phyloP scores from a whole-genome alignment of 2,329 filamentous ascomycete species.

The Cadophora gregata region DNA sequence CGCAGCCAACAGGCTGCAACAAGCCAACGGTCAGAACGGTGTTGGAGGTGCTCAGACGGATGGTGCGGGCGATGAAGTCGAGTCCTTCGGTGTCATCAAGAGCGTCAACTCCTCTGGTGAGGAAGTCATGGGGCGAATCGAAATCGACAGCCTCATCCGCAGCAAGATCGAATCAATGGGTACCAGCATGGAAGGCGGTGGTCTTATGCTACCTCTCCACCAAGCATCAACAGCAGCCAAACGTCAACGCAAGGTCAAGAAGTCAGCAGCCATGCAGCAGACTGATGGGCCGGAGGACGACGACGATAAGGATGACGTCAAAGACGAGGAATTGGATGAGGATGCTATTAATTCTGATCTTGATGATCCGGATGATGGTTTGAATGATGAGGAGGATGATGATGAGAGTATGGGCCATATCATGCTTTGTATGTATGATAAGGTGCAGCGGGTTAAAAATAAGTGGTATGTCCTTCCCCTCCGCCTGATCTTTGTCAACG shows the following conservation, averaged over 20 bases:
- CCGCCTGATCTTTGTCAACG: background rate
- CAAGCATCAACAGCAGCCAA: slow-evolving; percentile 46
- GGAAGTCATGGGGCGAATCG: slow-evolving; percentile 60
- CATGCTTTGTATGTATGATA: slow-evolving; percentile 99
- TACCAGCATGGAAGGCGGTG: slow-evolving; percentile 74
- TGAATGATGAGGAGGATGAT: slow-evolving; percentile 84
- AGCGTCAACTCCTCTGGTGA: slow-evolving; percentile 60
- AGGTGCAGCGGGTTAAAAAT: slow-evolving; percentile 98
- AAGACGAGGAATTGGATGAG: slow-evolving; percentile 73
- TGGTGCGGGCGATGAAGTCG: slow-evolving; percentile 66
- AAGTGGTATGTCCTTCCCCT: slow-evolving; percentile 69
- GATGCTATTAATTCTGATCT: slow-evolving; percentile 99
- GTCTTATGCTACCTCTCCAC: slow-evolving; percentile 74
- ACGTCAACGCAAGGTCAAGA: slow-evolving; percentile 43
- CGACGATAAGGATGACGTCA: slow-evolving; percentile 61
- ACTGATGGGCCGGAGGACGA: slow-evolving; percentile 68
- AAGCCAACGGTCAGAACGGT: slow-evolving; percentile 47
- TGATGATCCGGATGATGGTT: slow-evolving; percentile 89
- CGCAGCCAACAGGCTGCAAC: slow-evolving; percentile 46
- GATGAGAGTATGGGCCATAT: slow-evolving; percentile 85
- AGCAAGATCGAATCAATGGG: slow-evolving; percentile 69
- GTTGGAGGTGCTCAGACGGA: slow-evolving; percentile 72
- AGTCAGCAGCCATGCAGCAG: slow-evolving; percentile 48
- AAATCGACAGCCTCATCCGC: slow-evolving; percentile 74
- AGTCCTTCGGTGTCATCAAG: slow-evolving; percentile 62